Evolutionary conservation across 176 grass and related monocot species (phyloP).

Genomic region (Raddia guianensis): DNA sequence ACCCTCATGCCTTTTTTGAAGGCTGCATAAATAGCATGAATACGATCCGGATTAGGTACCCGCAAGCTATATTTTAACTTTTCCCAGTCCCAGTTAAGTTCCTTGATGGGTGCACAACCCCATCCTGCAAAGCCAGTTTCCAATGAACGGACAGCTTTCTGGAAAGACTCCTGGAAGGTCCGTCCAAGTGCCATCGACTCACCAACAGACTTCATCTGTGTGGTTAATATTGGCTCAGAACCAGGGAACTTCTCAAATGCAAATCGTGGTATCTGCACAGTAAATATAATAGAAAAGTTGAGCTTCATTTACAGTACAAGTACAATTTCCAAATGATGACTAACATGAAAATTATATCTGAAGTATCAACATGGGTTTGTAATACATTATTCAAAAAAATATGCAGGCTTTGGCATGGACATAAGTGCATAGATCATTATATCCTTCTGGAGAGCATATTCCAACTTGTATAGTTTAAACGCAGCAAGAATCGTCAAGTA

Average conservation of each 20-base stretch:
- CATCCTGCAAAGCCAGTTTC: constrained; percentile 93
- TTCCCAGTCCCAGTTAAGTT: constrained; percentile 98
- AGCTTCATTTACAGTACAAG: constrained; percentile 18
- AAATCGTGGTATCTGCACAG: constrained; percentile 93
- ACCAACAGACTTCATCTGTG: constrained; percentile 99
- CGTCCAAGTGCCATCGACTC: constrained; percentile 94
- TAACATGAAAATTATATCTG: not conserved
- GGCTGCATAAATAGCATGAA: constrained; percentile 91
- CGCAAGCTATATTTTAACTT: constrained; percentile 89
- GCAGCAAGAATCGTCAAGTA: not conserved
- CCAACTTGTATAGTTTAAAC: not conserved
- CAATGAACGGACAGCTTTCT: constrained; percentile 93
- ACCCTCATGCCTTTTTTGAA: constrained; percentile 96
- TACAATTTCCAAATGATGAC: not conserved
- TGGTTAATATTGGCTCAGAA: constrained; percentile 86
- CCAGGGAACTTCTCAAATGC: constrained; percentile 99
- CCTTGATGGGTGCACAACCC: constrained; percentile 88
- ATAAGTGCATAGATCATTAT: not conserved
- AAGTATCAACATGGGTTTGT: not conserved
- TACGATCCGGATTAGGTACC: constrained; percentile 89
- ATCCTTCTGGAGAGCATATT: constrained; percentile 15
- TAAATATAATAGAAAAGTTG: constrained; percentile 25
- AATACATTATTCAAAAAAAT: not conserved
- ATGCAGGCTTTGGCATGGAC: not conserved
- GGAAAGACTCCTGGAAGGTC: constrained; percentile 97